Evolutionary conservation across 2,329 filamentous ascomycete genomes (phyloP), one percentile per base, ranked within the genome.

Genomic region (Achaetomium macrosporum): DNA sequence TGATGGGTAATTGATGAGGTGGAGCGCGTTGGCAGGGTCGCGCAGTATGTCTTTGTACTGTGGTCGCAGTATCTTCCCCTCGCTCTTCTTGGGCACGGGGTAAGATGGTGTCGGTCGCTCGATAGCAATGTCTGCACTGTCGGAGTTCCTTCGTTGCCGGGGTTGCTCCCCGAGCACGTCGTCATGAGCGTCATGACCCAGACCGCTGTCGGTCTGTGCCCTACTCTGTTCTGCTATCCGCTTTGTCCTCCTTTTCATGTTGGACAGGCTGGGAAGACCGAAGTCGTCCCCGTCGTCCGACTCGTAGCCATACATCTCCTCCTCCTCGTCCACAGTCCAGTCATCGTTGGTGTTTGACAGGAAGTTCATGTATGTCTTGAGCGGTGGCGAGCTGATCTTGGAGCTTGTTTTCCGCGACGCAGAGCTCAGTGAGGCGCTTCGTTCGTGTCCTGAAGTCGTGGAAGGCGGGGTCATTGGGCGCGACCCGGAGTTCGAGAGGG

Each of bases 1-100:
- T 0, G 88, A 74, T 6, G 90, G 84, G 69, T 99, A 91, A 62
- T 88, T 88, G 63, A 99, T 97, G 8, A 99, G 81, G 67, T 99
- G 92, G 42, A 99, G 74, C 8, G 91, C 90, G 68, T 99, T 99
- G 50, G 90, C 93, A 11, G 95, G 95, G 67, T 86, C 83, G 75
- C 79, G 82, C 17, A 99, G 73, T 42, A 99, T 95, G 57, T 99
- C 93, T 71, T 99, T 96, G 70, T 97, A 99, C 69, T 99, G 93
- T 47, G 93, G 93, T 58, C 93, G 83, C 19, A 99, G 74, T 55
- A 97, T 97, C 76, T 99, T 99, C 29, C 90, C 92, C 67, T 96
- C 91, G 57, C 81, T 85, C 70, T 91, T 95, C 70, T 91, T 92
- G 2, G 91, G 83, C 63, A 88, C 85, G 29, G 92, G 92, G 65